phyloP scores from a whole-genome alignment of 805 yeast species.

The Saturnispora gosingensis region DNA sequence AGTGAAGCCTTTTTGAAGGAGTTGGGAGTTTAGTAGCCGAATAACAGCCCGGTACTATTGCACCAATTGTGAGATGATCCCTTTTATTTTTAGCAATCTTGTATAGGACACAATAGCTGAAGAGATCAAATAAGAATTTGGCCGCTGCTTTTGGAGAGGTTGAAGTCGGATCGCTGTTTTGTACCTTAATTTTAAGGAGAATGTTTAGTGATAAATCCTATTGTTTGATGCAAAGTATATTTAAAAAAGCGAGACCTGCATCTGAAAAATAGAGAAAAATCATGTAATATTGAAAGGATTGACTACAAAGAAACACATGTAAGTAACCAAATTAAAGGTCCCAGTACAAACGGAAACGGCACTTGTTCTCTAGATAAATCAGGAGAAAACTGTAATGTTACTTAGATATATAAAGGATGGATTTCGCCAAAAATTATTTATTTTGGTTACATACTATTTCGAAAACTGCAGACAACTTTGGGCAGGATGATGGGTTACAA shows the following conservation, averaged over 20 bases:
- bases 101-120: background rate
- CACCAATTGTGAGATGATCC: background rate
- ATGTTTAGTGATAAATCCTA: background rate
- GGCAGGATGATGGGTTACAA: background rate
- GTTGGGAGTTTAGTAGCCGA: conserved; percentile 32
- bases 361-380: background rate
- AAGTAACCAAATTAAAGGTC: background rate
- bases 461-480: too few species aligned
- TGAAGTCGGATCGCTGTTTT: conserved; percentile 1
- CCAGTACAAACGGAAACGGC: background rate
- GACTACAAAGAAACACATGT: background rate
- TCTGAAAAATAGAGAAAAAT: background rate
- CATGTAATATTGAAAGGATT: background rate
- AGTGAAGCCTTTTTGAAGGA: conserved; percentile 66
- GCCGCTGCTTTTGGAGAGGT: background rate
- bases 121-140: background rate
- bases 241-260: background rate
- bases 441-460: too few species aligned
- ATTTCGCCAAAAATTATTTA: background rate
- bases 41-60: background rate
- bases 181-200: background rate
- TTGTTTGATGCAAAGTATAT: background rate
- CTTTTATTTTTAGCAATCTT: background rate
- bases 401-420: background rate
- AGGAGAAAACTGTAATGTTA: background rate